phyloP scores from a whole-genome alignment of 1,284 basidiomycete genomes.

The Phenoliferia sp. region DNA sequence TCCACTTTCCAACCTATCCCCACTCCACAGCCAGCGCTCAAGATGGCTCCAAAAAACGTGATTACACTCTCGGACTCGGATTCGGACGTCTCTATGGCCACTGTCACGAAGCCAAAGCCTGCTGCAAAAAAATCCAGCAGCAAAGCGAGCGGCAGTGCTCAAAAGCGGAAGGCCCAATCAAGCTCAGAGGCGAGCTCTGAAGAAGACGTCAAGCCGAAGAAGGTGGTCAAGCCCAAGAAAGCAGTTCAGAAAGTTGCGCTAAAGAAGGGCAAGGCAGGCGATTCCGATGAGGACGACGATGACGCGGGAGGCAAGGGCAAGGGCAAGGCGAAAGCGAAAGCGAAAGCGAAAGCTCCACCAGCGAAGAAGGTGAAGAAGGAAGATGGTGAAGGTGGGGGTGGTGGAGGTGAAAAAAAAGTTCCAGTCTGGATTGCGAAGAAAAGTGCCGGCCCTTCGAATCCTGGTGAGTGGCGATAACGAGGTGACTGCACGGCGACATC shows the following conservation, averaged over 20 bases:
- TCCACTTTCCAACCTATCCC: not conserved
- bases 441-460: conserved; percentile 13
- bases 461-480: not conserved
- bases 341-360: not conserved
- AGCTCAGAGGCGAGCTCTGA: too few species aligned
- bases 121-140: too few species aligned
- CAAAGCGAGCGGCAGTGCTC: too few species aligned
- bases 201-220: conserved; percentile 6
- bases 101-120: not conserved
- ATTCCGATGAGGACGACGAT: not conserved
- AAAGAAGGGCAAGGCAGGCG: not conserved
- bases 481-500: conserved; percentile 8
- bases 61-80: conserved; percentile 5
- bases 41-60: not conserved
- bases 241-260: not conserved
- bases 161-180: not conserved
- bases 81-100: not conserved
- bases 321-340: conserved; percentile 7
- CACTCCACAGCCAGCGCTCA: not conserved
- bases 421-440: conserved; percentile 31
- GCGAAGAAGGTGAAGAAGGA: conserved; percentile 13
- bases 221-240: not conserved
- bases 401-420: conserved; percentile 15
- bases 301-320: conserved; percentile 4
- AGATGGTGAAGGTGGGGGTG: conserved; percentile 32